Percentiles rank a stretch among this genome's conserved stretches.
phyloP scores from a whole-genome alignment of 176 grass and related monocot genomes.

The Canna indica region DNA sequence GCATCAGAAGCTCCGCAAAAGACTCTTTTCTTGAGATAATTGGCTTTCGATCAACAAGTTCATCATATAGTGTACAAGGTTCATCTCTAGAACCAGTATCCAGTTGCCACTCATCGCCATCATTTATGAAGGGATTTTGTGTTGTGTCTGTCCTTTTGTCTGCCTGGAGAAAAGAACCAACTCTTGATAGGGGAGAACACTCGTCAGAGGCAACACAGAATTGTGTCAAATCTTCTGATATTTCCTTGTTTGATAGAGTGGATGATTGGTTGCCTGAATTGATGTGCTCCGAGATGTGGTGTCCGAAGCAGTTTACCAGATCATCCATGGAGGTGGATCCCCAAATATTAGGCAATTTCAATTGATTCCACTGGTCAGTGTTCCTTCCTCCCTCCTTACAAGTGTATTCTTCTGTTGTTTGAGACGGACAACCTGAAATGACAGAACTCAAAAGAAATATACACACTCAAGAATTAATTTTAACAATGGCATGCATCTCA shows the following conservation, averaged over 20 bases:
- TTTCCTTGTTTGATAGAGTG: slow-evolving; percentile 1
- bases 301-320: slow-evolving; percentile 6
- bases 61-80: neutral
- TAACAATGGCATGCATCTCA: neutral
- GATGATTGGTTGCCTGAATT: neutral
- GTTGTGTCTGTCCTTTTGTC: neutral
- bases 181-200: neutral
- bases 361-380: slow-evolving; percentile 1
- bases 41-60: neutral
- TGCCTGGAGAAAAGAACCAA: slow-evolving; percentile 15
- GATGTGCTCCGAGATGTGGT: neutral
- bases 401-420: neutral
- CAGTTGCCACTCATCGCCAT: neutral
- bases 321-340: neutral
- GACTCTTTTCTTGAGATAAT: slow-evolving; percentile 10
- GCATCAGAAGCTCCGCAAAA: slow-evolving; percentile 7
- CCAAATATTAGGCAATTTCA: neutral
- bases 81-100: neutral
- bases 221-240: slow-evolving; percentile 3
- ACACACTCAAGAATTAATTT: neutral
- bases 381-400: neutral
- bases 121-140: neutral
- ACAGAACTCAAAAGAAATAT: neutral
- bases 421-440: neutral
- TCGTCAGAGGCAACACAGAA: neutral